Evolutionary conservation across 176 grass and related monocot species (phyloP), one percentile per base, ranked within the genome.

Genomic region (Ananas comosus): DNA sequence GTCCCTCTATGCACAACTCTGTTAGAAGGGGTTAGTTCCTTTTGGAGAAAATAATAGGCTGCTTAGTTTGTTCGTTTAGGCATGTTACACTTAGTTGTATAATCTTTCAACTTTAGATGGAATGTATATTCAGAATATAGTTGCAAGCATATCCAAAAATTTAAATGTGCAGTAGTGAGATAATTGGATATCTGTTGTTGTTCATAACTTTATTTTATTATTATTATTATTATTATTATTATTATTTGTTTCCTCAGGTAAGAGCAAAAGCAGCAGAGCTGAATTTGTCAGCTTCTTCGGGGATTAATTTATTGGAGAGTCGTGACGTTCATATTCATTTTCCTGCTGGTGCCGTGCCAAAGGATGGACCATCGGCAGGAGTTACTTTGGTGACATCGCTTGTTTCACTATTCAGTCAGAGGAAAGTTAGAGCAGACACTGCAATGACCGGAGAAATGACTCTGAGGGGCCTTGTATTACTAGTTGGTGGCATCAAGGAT

Each of bases 391-490:
- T 99, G 63, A 93, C 94, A 49, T 83, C 94, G 2, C 67, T 99
- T 7, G 90, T 99, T 33, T 99, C 94, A 25, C 78, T 99, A 52
- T 99, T 99, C 63, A 99, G 90, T 68, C 74, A 88, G 52, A 73
- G 72, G 13, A 99, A 93, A 74, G 94, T 99, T 49, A 89, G 94
- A 81, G 81, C 84, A 51, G 94, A 99, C 76, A 99, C 94, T 67
- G 94, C 94, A 48, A 99, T 99, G 94, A 99, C 94, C 0, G 94
- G 94, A 64, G 94, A 99, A 72, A 93, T 99, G 89, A 99, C 94
- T 82, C 84, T 93, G 16, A 90, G 87, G 70, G 94, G 94, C 54
- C 89, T 93, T 50, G 94, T 99, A 56, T 83, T 99, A 75, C 94
- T 90, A 56, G 94, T 99, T 72, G 94, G 94, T 42, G 94, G 94